Percentiles rank a stretch among this genome's conserved stretches.
These are phyloP conservation scores for Didymellaceae sp. DNA, from an alignment of 2,329 filamentous ascomycete species.

Conservation along the genomic window DNA sequence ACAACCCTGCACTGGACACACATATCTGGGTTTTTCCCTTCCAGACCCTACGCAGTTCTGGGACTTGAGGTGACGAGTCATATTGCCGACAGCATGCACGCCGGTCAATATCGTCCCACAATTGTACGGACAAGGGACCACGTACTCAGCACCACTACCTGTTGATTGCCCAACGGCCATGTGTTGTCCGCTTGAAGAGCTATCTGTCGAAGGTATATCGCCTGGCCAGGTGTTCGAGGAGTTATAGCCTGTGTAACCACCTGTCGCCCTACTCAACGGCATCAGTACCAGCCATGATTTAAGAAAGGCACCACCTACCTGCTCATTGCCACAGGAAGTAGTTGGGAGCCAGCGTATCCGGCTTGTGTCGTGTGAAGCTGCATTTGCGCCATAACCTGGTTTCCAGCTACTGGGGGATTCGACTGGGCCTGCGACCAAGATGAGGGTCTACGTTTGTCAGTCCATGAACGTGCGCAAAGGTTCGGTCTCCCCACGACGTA, in stretches of 20 bases:
- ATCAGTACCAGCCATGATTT: neutral
- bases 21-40: constrained; percentile 21
- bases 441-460: neutral
- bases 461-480: neutral
- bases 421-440: neutral
- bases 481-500: neutral
- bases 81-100: constrained; percentile 36
- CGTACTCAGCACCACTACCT: constrained; percentile 5
- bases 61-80: constrained; percentile 38
- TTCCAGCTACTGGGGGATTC: neutral
- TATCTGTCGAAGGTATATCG: neutral
- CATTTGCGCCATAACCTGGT: neutral
- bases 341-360: neutral
- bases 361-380: neutral
- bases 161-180: neutral
- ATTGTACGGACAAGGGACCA: constrained; percentile 27
- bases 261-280: neutral
- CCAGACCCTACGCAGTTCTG: constrained; percentile 27
- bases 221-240: neutral
- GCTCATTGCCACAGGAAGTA: neutral
- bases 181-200: neutral
- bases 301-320: neutral
- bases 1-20: constrained; percentile 29
- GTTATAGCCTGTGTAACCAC: neutral
- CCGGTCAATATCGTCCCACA: constrained; percentile 34